These are phyloP conservation scores for Lojkania enalia DNA, from an alignment of 2,329 filamentous ascomycete species.

Conservation along the genomic window DNA sequence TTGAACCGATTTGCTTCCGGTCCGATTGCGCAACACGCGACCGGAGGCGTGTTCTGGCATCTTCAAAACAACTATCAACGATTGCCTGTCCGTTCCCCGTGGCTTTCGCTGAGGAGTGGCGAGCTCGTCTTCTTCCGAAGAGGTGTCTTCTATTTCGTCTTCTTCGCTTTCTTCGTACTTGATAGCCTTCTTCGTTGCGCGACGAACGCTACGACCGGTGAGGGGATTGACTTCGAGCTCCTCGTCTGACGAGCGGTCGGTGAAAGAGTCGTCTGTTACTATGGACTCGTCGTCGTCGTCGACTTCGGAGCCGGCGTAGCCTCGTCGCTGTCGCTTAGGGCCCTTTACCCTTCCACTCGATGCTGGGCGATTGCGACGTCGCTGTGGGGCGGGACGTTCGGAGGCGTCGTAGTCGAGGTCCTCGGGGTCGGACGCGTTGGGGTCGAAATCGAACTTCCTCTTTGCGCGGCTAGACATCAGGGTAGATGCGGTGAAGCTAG, in stretches of 20 bases:
- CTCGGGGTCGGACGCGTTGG: conserved; percentile 45
- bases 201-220: conserved; percentile 60
- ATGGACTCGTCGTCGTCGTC: conserved; percentile 54
- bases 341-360: conserved; percentile 34
- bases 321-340: conserved; percentile 39
- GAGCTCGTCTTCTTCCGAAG: conserved; percentile 36
- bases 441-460: conserved; percentile 46
- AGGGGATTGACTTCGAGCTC: conserved; percentile 58
- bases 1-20: conserved; percentile 43
- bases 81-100: conserved; percentile 29
- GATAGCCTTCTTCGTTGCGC: conserved; percentile 57
- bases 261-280: conserved; percentile 50
- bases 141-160: conserved; percentile 47
- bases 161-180: conserved; percentile 61
- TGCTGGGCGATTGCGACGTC: conserved; percentile 33
- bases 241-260: conserved; percentile 45
- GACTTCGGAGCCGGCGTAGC: conserved; percentile 40
- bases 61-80: conserved; percentile 49
- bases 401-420: conserved; percentile 44
- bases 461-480: conserved; percentile 46
- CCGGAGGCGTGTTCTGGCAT: conserved; percentile 31
- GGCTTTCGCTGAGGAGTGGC: conserved; percentile 18
- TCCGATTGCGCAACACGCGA: conserved; percentile 39
- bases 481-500: conserved; percentile 19
- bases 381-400: conserved; percentile 31